Base-by-base conservation (phyloP, 768 basidiomycete species). In the Mycena latifolia region DNA sequence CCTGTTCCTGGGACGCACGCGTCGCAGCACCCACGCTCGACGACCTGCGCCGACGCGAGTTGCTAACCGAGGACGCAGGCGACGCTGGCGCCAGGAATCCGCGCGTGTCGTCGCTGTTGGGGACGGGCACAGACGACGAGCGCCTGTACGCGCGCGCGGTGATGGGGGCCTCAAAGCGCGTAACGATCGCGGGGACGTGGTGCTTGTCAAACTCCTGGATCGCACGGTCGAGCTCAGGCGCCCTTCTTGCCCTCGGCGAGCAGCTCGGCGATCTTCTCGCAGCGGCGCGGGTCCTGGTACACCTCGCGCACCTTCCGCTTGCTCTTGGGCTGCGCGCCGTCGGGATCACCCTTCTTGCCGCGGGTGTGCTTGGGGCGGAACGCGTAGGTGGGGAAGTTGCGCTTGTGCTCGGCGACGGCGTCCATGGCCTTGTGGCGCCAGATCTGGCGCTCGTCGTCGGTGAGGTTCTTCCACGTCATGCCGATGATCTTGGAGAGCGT, bases 401-500 rank as follows among this genome's bases (percentile, higher is more conserved):
- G 87, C 77, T 87, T 89, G 76, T 93, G 92, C 70, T 92, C 92
- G 51, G 88, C 90, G 52, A 87, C 85, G 0, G 90, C 90, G 45
- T 82, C 80, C 80, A 89, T 89, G 20, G 93, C 93, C 77, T 92
- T 92, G 55, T 80, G 79, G 71, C 92, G 89, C 93, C 93, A 94
- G 53, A 85, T 72, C 74, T 84, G 79, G 25, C 85, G 82, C 71
- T 88, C 86, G 17, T 85, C 84, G 53, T 82, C 79, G 7, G 86
- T 80, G 69, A 88, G 82, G 55, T 84, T 86, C 75, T 86, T 85
- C 87, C 87, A 88, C 35, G 86, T 87, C 69, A 86, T 77, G 45
- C 87, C 87, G 53, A 87, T 85, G 74, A 88, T 88, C 84, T 87
- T 88, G 15, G 86, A 87, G 24, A 88, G 76, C 18, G 87, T 88